A percentile compares a stretch with the other conserved stretches of the same genome.
Evolutionary conservation across 208 protist genomes (phyloP).

Genomic region (Acanthamoeba lenticulata): DNA sequence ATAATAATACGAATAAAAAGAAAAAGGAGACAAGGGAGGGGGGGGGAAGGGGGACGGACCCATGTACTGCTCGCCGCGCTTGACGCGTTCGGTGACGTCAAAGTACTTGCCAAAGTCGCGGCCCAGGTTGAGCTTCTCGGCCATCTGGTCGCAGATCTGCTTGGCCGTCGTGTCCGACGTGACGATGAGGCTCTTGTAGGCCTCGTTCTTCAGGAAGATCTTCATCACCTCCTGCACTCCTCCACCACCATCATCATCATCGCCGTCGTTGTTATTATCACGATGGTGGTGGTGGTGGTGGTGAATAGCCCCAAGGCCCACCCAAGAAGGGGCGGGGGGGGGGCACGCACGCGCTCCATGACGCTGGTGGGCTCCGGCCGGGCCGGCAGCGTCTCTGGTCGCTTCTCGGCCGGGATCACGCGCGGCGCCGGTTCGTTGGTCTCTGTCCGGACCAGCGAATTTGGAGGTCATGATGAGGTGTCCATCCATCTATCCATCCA

Average conservation of each 20-base stretch:
- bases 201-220: constrained; percentile 39
- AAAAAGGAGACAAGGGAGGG: neutral
- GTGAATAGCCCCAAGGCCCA: too few relatives aligned
- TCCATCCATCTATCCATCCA: too few relatives aligned
- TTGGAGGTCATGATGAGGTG: too few relatives aligned
- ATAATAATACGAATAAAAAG: neutral
- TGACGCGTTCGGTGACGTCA: constrained; percentile 14
- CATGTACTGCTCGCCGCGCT: constrained; percentile 23
- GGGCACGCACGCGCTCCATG: neutral
- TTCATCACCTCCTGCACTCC: neutral
- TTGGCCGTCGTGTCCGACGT: neutral
- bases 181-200: constrained; percentile 37
- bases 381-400: neutral
- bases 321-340: neutral
- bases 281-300: too few relatives aligned
- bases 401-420: neutral
- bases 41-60: neutral
- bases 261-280: too few relatives aligned
- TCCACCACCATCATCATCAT: too few relatives aligned
- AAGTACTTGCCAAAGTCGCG: neutral
- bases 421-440: neutral
- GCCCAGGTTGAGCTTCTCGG: constrained; percentile 32
- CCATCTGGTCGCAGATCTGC: constrained; percentile 10
- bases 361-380: neutral
- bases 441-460: too few relatives aligned